phyloP scores from a whole-genome alignment of 805 yeast genomes.

The Saccharomyces eubayanus region DNA sequence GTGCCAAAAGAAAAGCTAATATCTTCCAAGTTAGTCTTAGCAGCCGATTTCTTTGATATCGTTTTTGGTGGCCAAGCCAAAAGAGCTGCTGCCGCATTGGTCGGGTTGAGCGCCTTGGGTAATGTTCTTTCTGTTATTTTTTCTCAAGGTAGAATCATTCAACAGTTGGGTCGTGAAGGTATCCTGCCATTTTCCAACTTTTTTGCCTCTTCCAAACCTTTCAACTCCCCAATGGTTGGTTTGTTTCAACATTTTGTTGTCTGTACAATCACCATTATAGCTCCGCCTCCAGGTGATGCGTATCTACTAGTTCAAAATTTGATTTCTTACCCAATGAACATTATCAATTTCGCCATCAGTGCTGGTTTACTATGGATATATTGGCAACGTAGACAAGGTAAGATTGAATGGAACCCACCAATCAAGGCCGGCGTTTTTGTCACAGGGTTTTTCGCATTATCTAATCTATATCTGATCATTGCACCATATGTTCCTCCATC shows the following conservation, averaged over 20 bases:
- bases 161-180: slow-evolving; percentile 78
- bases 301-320: slow-evolving; percentile 72
- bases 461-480: slow-evolving; percentile 58
- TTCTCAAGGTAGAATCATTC: slow-evolving; percentile 74
- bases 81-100: slow-evolving; percentile 68
- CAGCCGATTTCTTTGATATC: slow-evolving; percentile 64
- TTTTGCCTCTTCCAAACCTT: slow-evolving; percentile 65
- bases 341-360: slow-evolving; percentile 60
- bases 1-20: slow-evolving; percentile 58
- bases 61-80: slow-evolving; percentile 65
- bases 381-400: slow-evolving; percentile 43
- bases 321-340: slow-evolving; percentile 74
- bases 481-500: slow-evolving; percentile 78
- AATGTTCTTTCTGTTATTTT: slow-evolving; percentile 74
- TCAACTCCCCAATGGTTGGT: slow-evolving; percentile 66
- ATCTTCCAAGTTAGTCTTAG: slow-evolving; percentile 59
- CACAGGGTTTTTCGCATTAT: slow-evolving; percentile 51
- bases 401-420: slow-evolving; percentile 59
- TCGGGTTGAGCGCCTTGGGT: slow-evolving; percentile 74
- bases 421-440: slow-evolving; percentile 59
- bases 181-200: slow-evolving; percentile 64
- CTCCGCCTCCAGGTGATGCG: slow-evolving; percentile 84
- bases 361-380: slow-evolving; percentile 50
- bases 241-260: slow-evolving; percentile 69
- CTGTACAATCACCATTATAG: slow-evolving; percentile 63